Percentiles rank a stretch among this genome's conserved stretches.
Conservation (phyloP, 1,284 basidiomycete species). For the Waitea zeae region DNA sequence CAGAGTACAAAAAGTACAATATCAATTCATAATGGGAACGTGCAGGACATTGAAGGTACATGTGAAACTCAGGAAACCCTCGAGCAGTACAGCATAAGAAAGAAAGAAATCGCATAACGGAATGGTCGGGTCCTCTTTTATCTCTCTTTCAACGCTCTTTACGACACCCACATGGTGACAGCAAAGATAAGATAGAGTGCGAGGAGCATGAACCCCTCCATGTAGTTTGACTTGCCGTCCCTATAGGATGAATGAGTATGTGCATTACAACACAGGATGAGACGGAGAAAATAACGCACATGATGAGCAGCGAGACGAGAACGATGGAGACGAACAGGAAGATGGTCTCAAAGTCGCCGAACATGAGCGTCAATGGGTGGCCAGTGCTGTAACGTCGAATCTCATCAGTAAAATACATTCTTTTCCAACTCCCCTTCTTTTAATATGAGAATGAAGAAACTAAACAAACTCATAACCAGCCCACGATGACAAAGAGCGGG, state of each 20-base stretch:
- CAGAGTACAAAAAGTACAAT: no score
- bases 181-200: slow-evolving; percentile 47
- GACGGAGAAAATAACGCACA: slow-evolving; percentile 43
- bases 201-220: slow-evolving; percentile 70
- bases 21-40: no score
- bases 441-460: no score
- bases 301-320: slow-evolving; percentile 65
- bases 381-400: slow-evolving; percentile 8
- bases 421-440: no score
- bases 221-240: slow-evolving; percentile 74
- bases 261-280: no score
- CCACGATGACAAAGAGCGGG: slow-evolving; percentile 69
- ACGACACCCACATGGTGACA: slow-evolving; percentile 16
- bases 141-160: no score
- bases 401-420: slow-evolving; percentile 5
- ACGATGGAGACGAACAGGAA: slow-evolving; percentile 73
- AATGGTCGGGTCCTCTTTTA: no score
- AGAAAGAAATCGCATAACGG: no score
- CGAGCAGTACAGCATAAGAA: no score
- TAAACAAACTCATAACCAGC: slow-evolving; percentile 70
- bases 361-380: slow-evolving; percentile 72
- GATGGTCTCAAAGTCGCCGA: slow-evolving; percentile 73
- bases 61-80: no score
- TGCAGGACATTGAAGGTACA: no score
- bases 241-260: slow-evolving; percentile 18